Conservation (phyloP, 441 rosid species). For the Syzygium syzygioides region DNA sequence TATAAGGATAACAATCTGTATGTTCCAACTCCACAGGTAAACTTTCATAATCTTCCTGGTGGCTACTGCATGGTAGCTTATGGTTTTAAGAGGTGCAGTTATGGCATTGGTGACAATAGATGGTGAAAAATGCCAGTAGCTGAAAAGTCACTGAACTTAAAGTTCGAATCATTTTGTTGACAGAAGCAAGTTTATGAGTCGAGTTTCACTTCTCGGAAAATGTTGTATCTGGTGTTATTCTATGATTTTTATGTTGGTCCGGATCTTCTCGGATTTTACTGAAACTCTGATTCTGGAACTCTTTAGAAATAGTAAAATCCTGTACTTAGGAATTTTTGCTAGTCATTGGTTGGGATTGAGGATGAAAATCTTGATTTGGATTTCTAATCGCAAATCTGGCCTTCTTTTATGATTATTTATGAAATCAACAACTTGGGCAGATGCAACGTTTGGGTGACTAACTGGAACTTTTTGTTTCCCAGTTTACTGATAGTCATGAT, state of each 20-base stretch:
- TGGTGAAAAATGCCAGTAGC: not conserved
- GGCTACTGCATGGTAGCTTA: not conserved
- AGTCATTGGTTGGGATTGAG: not conserved
- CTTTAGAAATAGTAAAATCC: not conserved
- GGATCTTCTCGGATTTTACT: not conserved
- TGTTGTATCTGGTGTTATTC: not conserved
- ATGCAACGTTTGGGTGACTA: not conserved
- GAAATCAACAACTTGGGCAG: not conserved
- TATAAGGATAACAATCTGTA: constrained; percentile 78
- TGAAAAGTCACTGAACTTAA: not conserved
- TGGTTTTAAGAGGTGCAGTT: not conserved
- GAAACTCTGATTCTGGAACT: not conserved
- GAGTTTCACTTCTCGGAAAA: not conserved
- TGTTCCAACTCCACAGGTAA: constrained; percentile 85
- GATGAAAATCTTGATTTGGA: not conserved
- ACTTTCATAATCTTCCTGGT: not conserved
- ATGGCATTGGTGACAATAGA: not conserved
- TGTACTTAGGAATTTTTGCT: not conserved
- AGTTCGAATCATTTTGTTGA: not conserved
- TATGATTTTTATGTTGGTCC: not conserved
- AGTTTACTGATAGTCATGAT: not conserved
- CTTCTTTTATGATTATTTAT: not conserved
- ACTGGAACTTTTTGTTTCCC: not conserved
- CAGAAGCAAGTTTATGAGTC: not conserved
- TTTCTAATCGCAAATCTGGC: not conserved